Conservation (phyloP, 495 filamentous ascomycete genomes). For the Penicillium paxilli region DNA sequence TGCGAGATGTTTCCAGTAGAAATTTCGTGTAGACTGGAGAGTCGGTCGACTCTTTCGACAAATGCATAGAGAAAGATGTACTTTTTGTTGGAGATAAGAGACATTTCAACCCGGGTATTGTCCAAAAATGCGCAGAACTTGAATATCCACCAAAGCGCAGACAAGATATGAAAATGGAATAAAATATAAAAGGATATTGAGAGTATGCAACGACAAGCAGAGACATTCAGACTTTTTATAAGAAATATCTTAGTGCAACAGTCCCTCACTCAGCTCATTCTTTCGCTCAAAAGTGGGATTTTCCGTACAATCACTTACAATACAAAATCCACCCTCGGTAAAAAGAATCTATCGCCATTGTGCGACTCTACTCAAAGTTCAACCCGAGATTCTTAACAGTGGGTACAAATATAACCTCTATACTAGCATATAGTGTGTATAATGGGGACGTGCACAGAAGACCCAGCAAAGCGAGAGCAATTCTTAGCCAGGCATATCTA, state of each 20-base stretch:
- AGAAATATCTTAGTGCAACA: background rate
- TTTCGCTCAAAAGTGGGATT: conserved; percentile 2
- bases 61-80: conserved; percentile 2
- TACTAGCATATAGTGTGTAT: background rate
- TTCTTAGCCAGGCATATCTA: background rate
- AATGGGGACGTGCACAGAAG: background rate
- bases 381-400: background rate
- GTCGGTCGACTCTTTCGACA: background rate
- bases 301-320: background rate
- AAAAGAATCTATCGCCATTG: background rate
- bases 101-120: background rate
- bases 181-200: background rate
- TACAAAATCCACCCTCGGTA: conserved; percentile 3
- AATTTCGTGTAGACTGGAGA: background rate
- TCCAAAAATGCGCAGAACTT: background rate
- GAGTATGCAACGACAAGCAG: background rate
- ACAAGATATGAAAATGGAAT: background rate
- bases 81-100: background rate
- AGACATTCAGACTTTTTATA: background rate
- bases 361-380: background rate
- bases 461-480: background rate
- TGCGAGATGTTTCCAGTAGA: background rate
- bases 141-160: background rate
- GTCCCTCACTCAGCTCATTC: background rate
- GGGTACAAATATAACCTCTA: background rate